Conservation (phyloP, 1,284 basidiomycete genomes). For the Trametes pubescens region DNA sequence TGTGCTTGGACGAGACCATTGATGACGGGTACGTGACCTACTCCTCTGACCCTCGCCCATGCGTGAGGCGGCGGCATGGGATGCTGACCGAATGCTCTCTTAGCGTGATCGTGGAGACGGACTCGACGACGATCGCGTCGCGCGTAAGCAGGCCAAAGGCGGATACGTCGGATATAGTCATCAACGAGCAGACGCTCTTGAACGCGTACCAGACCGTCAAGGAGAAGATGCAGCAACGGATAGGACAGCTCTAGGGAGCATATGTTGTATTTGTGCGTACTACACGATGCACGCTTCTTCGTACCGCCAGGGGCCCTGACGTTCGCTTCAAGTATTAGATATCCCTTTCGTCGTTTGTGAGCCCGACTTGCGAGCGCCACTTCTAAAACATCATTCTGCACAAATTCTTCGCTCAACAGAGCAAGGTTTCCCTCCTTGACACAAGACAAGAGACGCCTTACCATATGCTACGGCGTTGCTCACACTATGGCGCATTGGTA, state of each 20-base stretch:
- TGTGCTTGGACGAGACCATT: conserved; percentile 96
- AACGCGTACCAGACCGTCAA: conserved; percentile 92
- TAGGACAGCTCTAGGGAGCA: conserved; percentile 55
- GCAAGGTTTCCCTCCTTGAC: too few relatives aligned
- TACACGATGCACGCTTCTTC: too few relatives aligned
- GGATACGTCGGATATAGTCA: conserved; percentile 95
- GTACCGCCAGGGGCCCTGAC: neutral
- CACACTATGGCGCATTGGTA: too few relatives aligned
- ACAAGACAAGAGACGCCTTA: too few relatives aligned
- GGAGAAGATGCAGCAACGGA: conserved; percentile 76
- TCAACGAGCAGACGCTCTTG: conserved; percentile 98
- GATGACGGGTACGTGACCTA: conserved; percentile 89
- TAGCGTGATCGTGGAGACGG: conserved; percentile 97
- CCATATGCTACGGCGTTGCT: too few relatives aligned
- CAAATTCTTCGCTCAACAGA: too few relatives aligned
- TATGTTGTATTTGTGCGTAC: conserved; percentile 25
- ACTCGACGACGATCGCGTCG: conserved; percentile 93
- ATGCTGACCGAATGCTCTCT: neutral
- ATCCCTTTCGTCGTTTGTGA: too few relatives aligned
- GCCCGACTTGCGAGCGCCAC: too few relatives aligned
- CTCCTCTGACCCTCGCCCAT: neutral
- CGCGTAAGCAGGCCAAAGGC: conserved; percentile 93
- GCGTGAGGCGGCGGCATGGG: neutral
- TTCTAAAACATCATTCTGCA: too few relatives aligned
- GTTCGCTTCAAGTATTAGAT: too few relatives aligned